Conservation (phyloP, 2,329 filamentous ascomycete species). For the Podosphaera aphanis region DNA sequence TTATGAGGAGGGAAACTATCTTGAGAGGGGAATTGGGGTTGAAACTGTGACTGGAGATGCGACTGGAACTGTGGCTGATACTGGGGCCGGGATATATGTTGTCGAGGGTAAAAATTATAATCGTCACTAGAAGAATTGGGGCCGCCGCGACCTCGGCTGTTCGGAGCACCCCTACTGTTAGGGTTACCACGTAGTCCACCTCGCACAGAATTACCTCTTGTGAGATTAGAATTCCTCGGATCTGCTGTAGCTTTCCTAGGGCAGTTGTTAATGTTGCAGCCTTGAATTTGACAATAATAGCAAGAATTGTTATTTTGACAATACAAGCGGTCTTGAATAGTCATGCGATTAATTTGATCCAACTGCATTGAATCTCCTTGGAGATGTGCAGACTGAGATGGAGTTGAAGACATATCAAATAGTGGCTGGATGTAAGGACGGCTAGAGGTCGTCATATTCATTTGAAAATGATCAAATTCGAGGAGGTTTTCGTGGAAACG, state of each 20-base stretch:
- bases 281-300: not conserved
- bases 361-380: not conserved
- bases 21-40: not conserved
- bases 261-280: not conserved
- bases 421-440: not conserved
- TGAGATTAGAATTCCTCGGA: not conserved
- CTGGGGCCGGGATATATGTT: slow-evolving; percentile 19
- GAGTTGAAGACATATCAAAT: not conserved
- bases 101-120: slow-evolving; percentile 27
- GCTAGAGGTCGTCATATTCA: not conserved
- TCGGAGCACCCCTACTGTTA: too few species aligned
- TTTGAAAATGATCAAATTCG: not conserved
- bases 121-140: slow-evolving; percentile 4
- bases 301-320: not conserved
- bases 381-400: not conserved
- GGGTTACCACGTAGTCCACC: too few species aligned
- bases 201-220: not conserved
- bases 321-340: not conserved
- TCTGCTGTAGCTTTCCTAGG: not conserved
- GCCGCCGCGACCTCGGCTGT: too few species aligned
- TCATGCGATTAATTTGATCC: not conserved
- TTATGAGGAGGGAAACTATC: not conserved
- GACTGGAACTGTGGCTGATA: too few species aligned
- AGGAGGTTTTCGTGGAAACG: not conserved
- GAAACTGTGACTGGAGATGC: not conserved